A percentile compares a stretch with the other conserved stretches of the same genome.
Conservation (phyloP, 2,329 filamentous ascomycete genomes). For the Decorospora gaudefroyi region DNA sequence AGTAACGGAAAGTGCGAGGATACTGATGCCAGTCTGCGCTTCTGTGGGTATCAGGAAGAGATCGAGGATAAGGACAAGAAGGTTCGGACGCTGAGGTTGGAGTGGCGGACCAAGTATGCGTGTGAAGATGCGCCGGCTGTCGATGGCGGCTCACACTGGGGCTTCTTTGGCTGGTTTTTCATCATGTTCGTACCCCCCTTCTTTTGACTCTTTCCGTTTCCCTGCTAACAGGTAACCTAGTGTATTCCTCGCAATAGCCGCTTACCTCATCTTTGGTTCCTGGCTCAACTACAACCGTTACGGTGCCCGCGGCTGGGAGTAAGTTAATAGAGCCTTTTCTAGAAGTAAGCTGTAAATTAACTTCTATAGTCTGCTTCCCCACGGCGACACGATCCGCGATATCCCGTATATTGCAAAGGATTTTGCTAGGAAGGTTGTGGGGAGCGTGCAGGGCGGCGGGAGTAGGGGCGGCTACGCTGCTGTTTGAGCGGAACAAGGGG, state of each 20-base stretch:
- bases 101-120: slow-evolving; percentile 86
- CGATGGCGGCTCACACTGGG: slow-evolving; percentile 69
- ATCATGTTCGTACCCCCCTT: slow-evolving; percentile 69
- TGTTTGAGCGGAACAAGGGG: too few relatives aligned
- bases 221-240: slow-evolving; percentile 53
- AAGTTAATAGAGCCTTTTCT: too few relatives aligned
- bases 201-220: background rate
- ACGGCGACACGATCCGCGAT: slow-evolving; percentile 89
- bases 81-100: slow-evolving; percentile 69
- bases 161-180: slow-evolving; percentile 96
- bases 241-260: slow-evolving; percentile 78
- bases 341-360: too few relatives aligned
- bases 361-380: slow-evolving; percentile 83
- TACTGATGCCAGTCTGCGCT: slow-evolving; percentile 65
- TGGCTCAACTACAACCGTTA: slow-evolving; percentile 99
- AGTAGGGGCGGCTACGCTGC: slow-evolving; percentile 92
- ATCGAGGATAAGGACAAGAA: slow-evolving; percentile 52
- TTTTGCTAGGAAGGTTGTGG: slow-evolving; percentile 77
- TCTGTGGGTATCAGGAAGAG: slow-evolving; percentile 70
- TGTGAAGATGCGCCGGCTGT: slow-evolving; percentile 60
- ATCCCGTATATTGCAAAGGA: slow-evolving; percentile 91
- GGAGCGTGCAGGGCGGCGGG: slow-evolving; percentile 81
- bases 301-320: slow-evolving; percentile 94
- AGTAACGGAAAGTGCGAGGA: slow-evolving; percentile 45
- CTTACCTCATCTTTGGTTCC: slow-evolving; percentile 95